phyloP scores from a whole-genome alignment of 768 basidiomycete genomes.

The Termitomyces bulborhizus region DNA sequence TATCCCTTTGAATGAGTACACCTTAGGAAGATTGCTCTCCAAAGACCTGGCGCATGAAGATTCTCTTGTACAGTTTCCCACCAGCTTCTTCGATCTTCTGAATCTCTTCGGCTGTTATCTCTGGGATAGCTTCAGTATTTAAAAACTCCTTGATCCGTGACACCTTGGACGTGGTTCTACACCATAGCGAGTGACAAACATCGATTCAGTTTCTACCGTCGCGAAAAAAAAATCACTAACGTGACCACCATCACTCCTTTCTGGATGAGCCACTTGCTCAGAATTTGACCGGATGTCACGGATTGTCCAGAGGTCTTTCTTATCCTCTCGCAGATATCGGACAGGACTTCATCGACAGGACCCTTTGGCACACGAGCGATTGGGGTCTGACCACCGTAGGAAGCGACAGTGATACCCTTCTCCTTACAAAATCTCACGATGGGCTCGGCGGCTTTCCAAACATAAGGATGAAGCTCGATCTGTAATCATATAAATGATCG shows the following conservation, averaged over 20 bases:
- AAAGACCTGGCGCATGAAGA: constrained; percentile 35
- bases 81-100: constrained; percentile 57
- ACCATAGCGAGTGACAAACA: not conserved
- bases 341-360: constrained; percentile 52
- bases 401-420: constrained; percentile 58
- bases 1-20: not conserved
- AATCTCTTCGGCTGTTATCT: constrained; percentile 53
- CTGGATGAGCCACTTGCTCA: constrained; percentile 60
- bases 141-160: constrained; percentile 41
- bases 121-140: constrained; percentile 34
- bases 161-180: constrained; percentile 42
- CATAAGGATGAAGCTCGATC: constrained; percentile 70
- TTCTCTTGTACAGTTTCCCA: constrained; percentile 34
- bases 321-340: constrained; percentile 42
- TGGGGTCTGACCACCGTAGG: constrained; percentile 55
- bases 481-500: constrained; percentile 17
- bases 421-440: constrained; percentile 48
- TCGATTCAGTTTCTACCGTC: not conserved
- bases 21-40: constrained; percentile 16
- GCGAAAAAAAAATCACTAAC: constrained; percentile 25
- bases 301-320: constrained; percentile 25
- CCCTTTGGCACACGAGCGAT: constrained; percentile 40
- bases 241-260: constrained; percentile 65
- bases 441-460: constrained; percentile 52
- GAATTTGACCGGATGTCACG: constrained; percentile 54